These are phyloP conservation scores for Xylariaceae sp. DNA, from an alignment of 2,329 filamentous ascomycete genomes.

Conservation along the genomic window DNA sequence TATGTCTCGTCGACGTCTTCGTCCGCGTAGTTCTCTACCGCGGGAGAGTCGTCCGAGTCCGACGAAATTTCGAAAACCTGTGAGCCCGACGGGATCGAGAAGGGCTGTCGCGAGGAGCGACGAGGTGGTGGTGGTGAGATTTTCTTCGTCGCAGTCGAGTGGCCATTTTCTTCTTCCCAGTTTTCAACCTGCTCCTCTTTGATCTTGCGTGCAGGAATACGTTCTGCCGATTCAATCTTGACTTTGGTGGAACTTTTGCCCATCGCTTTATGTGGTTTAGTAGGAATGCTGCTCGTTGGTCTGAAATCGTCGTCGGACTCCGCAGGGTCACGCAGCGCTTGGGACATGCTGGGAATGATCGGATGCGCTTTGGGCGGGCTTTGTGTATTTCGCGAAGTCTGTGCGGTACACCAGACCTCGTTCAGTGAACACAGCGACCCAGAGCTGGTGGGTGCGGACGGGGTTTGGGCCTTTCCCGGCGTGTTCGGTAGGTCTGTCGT, in stretches of 20 bases:
- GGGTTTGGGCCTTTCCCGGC: conserved; percentile 1
- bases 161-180: conserved; percentile 4
- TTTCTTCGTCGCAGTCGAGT: conserved; percentile 3
- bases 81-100: conserved; percentile 34
- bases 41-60: conserved; percentile 29
- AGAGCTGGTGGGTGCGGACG: conserved; percentile 14
- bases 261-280: neutral
- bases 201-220: neutral
- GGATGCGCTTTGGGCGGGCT: conserved; percentile 32
- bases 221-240: neutral
- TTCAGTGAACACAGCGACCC: conserved; percentile 23
- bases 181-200: too few relatives aligned
- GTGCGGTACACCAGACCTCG: conserved; percentile 42
- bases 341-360: conserved; percentile 24
- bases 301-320: conserved; percentile 38
- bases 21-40: conserved; percentile 37
- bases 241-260: conserved; percentile 1
- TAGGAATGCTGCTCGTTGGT: conserved; percentile 12
- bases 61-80: conserved; percentile 39
- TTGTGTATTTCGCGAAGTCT: conserved; percentile 36
- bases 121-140: conserved; percentile 28
- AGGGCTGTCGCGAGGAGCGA: conserved; percentile 14
- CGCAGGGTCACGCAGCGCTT: conserved; percentile 31
- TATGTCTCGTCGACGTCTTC: conserved; percentile 39
- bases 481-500: conserved; percentile 12